phyloP scores from a whole-genome alignment of 306 rosid species.

The Senna tora region DNA sequence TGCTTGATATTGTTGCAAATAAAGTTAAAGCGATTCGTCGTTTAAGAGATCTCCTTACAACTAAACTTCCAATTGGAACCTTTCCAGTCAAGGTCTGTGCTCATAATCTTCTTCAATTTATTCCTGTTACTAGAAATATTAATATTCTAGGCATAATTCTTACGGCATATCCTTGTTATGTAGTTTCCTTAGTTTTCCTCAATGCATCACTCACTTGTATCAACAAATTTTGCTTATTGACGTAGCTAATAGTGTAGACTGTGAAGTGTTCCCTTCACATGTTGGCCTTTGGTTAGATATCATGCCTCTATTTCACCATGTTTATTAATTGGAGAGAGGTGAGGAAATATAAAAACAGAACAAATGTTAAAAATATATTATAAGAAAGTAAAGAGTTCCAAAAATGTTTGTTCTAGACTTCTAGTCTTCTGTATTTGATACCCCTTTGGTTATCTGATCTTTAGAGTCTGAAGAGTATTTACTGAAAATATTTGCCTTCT shows the following conservation, averaged over 20 bases:
- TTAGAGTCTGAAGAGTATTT: slow-evolving; percentile 11
- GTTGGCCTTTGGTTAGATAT: slow-evolving; percentile 18
- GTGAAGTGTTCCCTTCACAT: slow-evolving; percentile 7
- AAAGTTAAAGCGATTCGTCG: slow-evolving; percentile 99
- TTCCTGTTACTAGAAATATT: slow-evolving; percentile 22
- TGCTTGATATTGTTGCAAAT: slow-evolving; percentile 95
- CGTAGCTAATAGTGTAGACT: slow-evolving; percentile 5
- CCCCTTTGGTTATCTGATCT: background rate
- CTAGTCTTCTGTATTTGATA: background rate
- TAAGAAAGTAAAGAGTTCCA: background rate
- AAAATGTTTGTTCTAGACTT: slow-evolving; percentile 21
- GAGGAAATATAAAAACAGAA: background rate
- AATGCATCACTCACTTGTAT: slow-evolving; percentile 5
- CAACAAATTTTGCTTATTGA: slow-evolving; percentile 24
- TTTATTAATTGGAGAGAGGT: background rate
- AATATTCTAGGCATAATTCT: slow-evolving; percentile 1
- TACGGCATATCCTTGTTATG: background rate
- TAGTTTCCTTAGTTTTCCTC: background rate
- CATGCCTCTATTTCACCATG: background rate
- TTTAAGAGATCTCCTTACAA: slow-evolving; percentile 94
- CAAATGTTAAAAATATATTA: background rate
- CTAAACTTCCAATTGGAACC: slow-evolving; percentile 95
- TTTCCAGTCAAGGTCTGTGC: slow-evolving; percentile 94
- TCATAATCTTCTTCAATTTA: slow-evolving; percentile 32
- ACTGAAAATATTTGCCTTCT: background rate